phyloP scores from a whole-genome alignment of 2,329 filamentous ascomycete species.

The Curvularia hawaiiensis region DNA sequence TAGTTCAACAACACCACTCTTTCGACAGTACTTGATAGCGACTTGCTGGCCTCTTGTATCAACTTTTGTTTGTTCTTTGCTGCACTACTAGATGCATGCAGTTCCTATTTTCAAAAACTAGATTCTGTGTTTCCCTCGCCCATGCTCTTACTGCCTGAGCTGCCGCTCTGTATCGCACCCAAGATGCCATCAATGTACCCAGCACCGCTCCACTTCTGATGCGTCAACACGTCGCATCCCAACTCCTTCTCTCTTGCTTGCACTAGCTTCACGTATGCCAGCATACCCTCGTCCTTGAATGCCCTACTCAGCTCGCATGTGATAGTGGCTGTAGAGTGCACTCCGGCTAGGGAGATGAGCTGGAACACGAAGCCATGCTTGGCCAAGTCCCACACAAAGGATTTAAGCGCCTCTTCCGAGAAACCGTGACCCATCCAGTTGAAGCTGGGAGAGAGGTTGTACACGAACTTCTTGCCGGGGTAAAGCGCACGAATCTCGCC shows the following conservation, averaged over 20 bases:
- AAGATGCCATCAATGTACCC: conserved; percentile 86
- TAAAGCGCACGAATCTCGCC: conserved; percentile 71
- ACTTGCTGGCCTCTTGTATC: background rate
- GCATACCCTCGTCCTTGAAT: conserved; percentile 93
- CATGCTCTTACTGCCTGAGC: conserved; percentile 89
- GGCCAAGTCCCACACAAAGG: conserved; percentile 96
- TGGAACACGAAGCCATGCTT: conserved; percentile 77
- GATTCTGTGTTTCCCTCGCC: conserved; percentile 90
- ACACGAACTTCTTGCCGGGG: conserved; percentile 88
- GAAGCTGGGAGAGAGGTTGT: conserved; percentile 96
- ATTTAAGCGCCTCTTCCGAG: conserved; percentile 77
- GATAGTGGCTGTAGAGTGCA: conserved; percentile 68
- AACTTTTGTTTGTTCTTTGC: background rate
- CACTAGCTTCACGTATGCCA: conserved; percentile 94
- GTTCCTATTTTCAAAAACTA: conserved; percentile 18
- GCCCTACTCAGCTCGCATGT: conserved; percentile 75
- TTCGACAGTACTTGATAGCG: background rate
- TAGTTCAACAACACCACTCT: conserved; percentile 2
- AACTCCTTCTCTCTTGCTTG: conserved; percentile 90
- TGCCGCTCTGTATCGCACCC: conserved; percentile 88
- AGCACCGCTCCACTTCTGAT: conserved; percentile 85
- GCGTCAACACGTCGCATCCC: conserved; percentile 89
- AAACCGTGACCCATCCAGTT: conserved; percentile 99
- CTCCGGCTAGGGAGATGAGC: conserved; percentile 66
- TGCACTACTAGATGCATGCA: background rate